Evolutionary conservation across 176 grass and related monocot species (phyloP).

Genomic region (Aegilops speltoides): DNA sequence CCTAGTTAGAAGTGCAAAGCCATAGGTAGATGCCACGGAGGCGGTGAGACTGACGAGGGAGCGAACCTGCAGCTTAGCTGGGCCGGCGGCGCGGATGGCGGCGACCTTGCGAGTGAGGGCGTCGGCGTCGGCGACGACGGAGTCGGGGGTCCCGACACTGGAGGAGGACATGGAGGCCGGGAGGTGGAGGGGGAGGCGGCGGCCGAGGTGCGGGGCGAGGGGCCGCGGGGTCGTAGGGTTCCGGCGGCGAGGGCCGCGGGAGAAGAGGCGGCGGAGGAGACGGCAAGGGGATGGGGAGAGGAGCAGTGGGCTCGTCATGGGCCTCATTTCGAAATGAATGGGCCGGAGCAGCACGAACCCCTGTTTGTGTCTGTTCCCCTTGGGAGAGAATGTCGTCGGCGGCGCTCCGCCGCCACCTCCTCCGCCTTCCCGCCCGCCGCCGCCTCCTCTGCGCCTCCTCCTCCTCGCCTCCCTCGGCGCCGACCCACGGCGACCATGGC

Average conservation of each 20-base stretch:
- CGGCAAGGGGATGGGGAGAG: constrained; percentile 32
- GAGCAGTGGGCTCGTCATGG: constrained; percentile 35
- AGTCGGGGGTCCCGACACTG: neutral
- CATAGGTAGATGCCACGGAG: neutral
- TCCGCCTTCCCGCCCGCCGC: neutral
- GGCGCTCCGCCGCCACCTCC: neutral
- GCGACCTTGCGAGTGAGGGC: constrained; percentile 36
- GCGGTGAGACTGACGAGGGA: neutral
- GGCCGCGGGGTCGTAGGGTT: neutral
- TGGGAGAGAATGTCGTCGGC: neutral
- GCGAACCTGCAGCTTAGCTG: constrained; percentile 46
- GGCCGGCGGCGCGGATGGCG: constrained; percentile 48
- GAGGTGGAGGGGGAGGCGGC: neutral
- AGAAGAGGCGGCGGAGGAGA: constrained; percentile 35
- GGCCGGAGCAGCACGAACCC: neutral
- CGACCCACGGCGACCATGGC: neutral
- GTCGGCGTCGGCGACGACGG: constrained; percentile 30
- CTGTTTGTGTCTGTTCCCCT: too few relatives aligned
- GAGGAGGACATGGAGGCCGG: constrained; percentile 12
- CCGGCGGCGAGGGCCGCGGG: constrained; percentile 30
- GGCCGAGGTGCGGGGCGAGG: neutral
- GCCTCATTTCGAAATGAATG: constrained; percentile 30
- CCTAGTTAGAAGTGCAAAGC: neutral
- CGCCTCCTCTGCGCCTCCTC: neutral
- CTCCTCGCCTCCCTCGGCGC: neutral